phyloP scores from a whole-genome alignment of 345 rosid species.

The Arabidopsis thaliana region TAIR10.1 NC_003076.8:4406001-4406500 shows the following conservation, averaged over 20 bases:
- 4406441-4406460: constrained; percentile 72
- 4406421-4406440: constrained; percentile 39
- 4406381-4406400: constrained; percentile 16
- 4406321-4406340: constrained; percentile 88
- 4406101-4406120: constrained; percentile 52
- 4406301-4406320: constrained; percentile 66
- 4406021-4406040: constrained; percentile 33
- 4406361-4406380: constrained; percentile 59
- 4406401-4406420: constrained; percentile 28
- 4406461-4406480: constrained; percentile 81
- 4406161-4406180: constrained; percentile 46
- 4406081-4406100: constrained; percentile 46
- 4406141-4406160: constrained; percentile 50
- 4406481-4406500: constrained; percentile 79
- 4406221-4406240: constrained; percentile 56
- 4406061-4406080: constrained; percentile 53
- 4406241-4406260: constrained; percentile 56
- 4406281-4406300: constrained; percentile 93
- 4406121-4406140: constrained; percentile 53
- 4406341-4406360: constrained; percentile 77
- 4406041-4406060: constrained; percentile 61
- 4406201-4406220: constrained; percentile 47
- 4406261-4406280: constrained; percentile 71
- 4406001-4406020: constrained; percentile 15
- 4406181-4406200: constrained; percentile 30